These are phyloP conservation scores for Podospora appendiculata DNA, from an alignment of 495 filamentous ascomycete genomes.

Conservation along the genomic window DNA sequence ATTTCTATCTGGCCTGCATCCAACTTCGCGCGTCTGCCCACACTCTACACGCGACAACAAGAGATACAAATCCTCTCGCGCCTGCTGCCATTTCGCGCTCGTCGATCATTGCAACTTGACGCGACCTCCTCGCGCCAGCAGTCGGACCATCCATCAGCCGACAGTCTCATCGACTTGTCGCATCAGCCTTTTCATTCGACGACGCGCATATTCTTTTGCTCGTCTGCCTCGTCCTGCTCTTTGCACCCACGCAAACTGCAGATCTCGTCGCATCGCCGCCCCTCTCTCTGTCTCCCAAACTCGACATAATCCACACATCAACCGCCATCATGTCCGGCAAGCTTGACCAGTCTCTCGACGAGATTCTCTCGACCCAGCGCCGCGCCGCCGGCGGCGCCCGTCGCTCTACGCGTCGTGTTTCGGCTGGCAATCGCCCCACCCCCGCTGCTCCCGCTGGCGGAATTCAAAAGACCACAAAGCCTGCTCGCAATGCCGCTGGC, in stretches of 20 bases:
- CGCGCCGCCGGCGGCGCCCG: constrained; percentile 46
- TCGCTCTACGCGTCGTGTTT: constrained; percentile 40
- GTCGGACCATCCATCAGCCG: not conserved
- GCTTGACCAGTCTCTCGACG: constrained; percentile 90
- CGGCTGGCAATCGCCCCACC: constrained; percentile 44
- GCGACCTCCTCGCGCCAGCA: constrained; percentile 2
- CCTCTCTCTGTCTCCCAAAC: not conserved
- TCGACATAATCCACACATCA: constrained; percentile 5
- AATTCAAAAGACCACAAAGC: constrained; percentile 70
- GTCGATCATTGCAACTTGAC: constrained; percentile 5
- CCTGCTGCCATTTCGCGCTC: not conserved
- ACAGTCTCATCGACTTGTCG: not conserved
- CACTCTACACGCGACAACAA: constrained; percentile 5
- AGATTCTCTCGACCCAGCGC: constrained; percentile 77
- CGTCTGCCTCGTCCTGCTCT: no score
- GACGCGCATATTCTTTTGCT: not conserved
- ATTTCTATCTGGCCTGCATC: constrained; percentile 29
- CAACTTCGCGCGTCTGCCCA: constrained; percentile 33
- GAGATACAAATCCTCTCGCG: not conserved
- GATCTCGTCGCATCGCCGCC: constrained; percentile 1
- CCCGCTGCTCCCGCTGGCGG: constrained; percentile 70
- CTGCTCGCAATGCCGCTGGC: constrained; percentile 43
- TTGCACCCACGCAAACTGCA: not conserved
- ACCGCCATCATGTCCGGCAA: constrained; percentile 74
- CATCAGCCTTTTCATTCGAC: not conserved